Evolutionary conservation across 352 stramenopile species (phyloP).

Genomic region (Globisporangium viniferum): DNA sequence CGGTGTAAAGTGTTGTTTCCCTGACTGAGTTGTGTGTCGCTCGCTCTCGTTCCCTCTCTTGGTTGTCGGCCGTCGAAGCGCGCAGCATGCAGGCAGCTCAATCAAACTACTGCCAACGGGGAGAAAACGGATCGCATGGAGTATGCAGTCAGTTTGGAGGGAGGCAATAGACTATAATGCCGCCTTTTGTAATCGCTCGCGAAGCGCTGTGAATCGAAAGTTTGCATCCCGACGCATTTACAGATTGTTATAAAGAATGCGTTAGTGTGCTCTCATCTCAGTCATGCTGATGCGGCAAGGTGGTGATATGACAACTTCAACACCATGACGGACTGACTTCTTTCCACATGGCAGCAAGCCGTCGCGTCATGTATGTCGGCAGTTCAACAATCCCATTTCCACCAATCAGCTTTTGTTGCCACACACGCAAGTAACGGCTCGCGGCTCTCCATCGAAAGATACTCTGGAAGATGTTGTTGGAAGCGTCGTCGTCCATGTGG

Average conservation of each 20-base stretch:
- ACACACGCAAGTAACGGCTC: not conserved
- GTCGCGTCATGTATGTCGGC: not conserved
- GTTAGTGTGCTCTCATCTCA: too few relatives aligned
- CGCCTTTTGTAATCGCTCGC: constrained; percentile 1
- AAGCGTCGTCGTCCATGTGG: not conserved
- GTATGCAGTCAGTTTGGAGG: not conserved
- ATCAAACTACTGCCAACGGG: not conserved
- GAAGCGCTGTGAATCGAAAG: constrained; percentile 3
- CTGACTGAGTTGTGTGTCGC: not conserved
- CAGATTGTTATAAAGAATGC: not conserved
- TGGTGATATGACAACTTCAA: too few relatives aligned
- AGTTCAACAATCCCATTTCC: not conserved
- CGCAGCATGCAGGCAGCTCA: not conserved
- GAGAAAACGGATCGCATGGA: not conserved
- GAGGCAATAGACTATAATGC: constrained; percentile 12
- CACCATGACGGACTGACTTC: not conserved
- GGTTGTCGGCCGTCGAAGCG: not conserved
- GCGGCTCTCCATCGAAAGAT: not conserved
- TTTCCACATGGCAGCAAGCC: not conserved
- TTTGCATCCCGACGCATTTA: not conserved
- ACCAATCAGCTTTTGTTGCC: too few relatives aligned
- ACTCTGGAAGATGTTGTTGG: not conserved
- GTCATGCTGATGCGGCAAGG: not conserved
- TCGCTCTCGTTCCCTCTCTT: not conserved
- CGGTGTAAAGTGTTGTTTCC: not conserved